phyloP scores from a whole-genome alignment of 768 basidiomycete genomes.

The Termitomyces sp. region DNA sequence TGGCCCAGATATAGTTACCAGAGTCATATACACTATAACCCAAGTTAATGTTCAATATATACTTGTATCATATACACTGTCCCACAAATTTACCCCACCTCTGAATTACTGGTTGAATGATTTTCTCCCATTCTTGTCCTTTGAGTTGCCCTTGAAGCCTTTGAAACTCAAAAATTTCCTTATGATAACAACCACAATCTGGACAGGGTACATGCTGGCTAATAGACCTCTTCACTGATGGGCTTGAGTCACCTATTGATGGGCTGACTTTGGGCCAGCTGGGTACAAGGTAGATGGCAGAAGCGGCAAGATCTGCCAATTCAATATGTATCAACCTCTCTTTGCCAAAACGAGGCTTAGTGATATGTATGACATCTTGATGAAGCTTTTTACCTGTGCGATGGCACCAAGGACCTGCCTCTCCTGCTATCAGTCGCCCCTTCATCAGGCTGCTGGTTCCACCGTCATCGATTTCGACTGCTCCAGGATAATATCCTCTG shows the following conservation, averaged over 20 bases:
- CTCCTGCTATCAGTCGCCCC: slow-evolving; percentile 57
- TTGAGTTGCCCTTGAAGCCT: slow-evolving; percentile 49
- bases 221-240: slow-evolving; percentile 15
- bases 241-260: slow-evolving; percentile 10
- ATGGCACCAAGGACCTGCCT: slow-evolving; percentile 61
- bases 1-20: too few relatives aligned
- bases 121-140: slow-evolving; percentile 66
- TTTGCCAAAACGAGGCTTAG: slow-evolving; percentile 8
- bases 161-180: slow-evolving; percentile 75
- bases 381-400: slow-evolving; percentile 38
- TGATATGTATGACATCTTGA: background rate
- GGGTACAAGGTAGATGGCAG: slow-evolving; percentile 54
- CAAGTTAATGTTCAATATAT: too few relatives aligned
- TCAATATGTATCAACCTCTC: slow-evolving; percentile 81
- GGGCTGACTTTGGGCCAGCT: slow-evolving; percentile 33
- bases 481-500: slow-evolving; percentile 69
- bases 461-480: slow-evolving; percentile 32
- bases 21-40: too few relatives aligned
- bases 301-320: slow-evolving; percentile 58
- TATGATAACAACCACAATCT: slow-evolving; percentile 51
- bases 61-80: slow-evolving; percentile 25
- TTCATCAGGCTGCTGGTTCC: slow-evolving; percentile 48
- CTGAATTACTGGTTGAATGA: slow-evolving; percentile 72
- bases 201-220: slow-evolving; percentile 26
- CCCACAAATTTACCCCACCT: slow-evolving; percentile 71